Base-by-base conservation (phyloP, 345 rosid species). In the Hypericum perforatum region DNA sequence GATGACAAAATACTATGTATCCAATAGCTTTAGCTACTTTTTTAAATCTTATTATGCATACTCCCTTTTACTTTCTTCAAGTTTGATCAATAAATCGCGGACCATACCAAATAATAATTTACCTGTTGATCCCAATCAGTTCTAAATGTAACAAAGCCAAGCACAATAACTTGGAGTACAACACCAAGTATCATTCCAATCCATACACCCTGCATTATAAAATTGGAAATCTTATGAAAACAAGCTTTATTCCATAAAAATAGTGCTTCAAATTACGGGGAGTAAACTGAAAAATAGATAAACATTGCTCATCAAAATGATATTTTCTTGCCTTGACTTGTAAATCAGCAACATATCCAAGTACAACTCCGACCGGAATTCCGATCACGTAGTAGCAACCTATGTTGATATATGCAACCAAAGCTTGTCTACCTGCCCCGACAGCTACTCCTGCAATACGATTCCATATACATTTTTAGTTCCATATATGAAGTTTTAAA, bases 121-220 rank as follows among this genome's bases (percentile, higher is more conserved):
- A 67, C 75, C 69, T 78, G 74, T 16, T 63, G 42, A 39, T 78
- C 80, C 84, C 80, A 75, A 39, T 78, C 74, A 13, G 78, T 78
- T 57, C 56, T 74, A 58, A 60, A 71, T 13, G 63, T 66, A 47
- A 63, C 9, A 45, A 62, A 66, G 29, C 62, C 55, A 42, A 77
- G 74, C 39, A 69, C 53, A 5, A 61, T 7, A 0, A 77, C 61
- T 50, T 77, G 82, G 14, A 70, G 16, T 53, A 52, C 69, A 1
- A 74, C 69, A 44, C 79, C 75, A 13, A 48, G 37, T 45, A 71
- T 41, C 77, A 77, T 60, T 36, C 79, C 79, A 12, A 70, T 58
- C 78, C 76, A 74, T 0, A 77, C 64, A 7, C 82, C 82, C 82
- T 74, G 16, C 14, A 44, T 15, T 22, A 22, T 22, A 22, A 22